Evolutionary conservation across 2,329 filamentous ascomycete genomes (phyloP).

Genomic region (Aspergillus ochraceus): DNA sequence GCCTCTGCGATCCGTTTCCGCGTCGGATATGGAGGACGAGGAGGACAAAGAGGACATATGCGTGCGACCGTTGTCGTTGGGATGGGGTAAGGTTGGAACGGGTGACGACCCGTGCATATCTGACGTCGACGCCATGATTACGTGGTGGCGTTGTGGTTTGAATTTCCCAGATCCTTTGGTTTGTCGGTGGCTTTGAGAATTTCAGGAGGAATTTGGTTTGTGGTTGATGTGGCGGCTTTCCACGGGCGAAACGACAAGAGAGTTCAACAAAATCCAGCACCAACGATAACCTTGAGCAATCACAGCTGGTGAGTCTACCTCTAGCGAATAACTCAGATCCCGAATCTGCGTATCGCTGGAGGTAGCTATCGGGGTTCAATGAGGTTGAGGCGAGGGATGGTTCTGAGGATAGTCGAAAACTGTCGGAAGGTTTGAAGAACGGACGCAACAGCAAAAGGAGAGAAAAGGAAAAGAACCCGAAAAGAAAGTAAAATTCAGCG

Average conservation of each 20-base stretch:
- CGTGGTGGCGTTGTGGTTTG: conserved; percentile 14
- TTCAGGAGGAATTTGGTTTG: conserved; percentile 8
- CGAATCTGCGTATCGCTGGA: conserved; percentile 39
- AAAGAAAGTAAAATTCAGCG: conserved; percentile 1
- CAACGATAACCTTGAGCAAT: conserved; percentile 5
- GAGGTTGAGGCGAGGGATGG: conserved; percentile 15
- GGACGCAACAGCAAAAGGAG: conserved; percentile 1
- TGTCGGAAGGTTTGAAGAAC: conserved; percentile 2
- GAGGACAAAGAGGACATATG: conserved; percentile 45
- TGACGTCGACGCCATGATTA: conserved; percentile 36
- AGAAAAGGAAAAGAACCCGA: conserved; percentile 3
- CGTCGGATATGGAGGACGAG: conserved; percentile 51
- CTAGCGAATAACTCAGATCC: conserved; percentile 39
- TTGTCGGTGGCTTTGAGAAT: conserved; percentile 10
- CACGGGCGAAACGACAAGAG: conserved; percentile 1
- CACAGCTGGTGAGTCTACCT: conserved; percentile 30
- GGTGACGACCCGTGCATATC: conserved; percentile 40
- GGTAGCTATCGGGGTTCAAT: conserved; percentile 34
- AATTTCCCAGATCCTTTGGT: conserved; percentile 14
- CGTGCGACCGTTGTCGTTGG: conserved; percentile 39
- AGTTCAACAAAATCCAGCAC: conserved; percentile 3
- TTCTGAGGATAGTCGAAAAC: conserved; percentile 13
- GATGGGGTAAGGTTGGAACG: conserved; percentile 41
- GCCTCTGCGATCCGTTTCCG: conserved; percentile 43
- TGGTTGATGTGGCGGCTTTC: conserved; percentile 13